phyloP scores from a whole-genome alignment of 805 yeast species.

The Pichia californica region DNA sequence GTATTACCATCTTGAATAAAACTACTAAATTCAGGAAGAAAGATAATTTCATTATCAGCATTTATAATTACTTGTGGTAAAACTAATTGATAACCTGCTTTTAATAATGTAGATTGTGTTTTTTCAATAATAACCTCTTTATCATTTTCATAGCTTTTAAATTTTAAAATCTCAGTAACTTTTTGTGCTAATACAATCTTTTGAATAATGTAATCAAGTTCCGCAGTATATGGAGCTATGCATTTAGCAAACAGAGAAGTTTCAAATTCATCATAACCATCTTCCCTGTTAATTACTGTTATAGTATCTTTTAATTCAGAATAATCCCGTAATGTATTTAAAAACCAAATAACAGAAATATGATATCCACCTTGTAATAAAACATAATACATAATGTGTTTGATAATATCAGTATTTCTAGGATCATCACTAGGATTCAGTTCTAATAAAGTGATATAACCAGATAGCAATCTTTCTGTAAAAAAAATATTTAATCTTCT shows the following conservation, averaged over 20 bases:
- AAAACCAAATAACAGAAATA: constrained; percentile 11
- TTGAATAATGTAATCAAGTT: not conserved
- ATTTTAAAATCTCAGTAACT: not conserved
- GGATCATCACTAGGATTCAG: constrained; percentile 13
- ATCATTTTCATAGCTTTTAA: not conserved
- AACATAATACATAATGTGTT: constrained; percentile 10
- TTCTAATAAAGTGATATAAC: constrained; percentile 7
- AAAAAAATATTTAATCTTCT: constrained; percentile 1
- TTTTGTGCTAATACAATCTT: constrained; percentile 2
- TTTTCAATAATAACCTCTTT: not conserved
- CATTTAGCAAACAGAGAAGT: not conserved
- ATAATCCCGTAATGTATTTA: constrained; percentile 10
- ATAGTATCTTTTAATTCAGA: constrained; percentile 4
- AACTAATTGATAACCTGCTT: constrained; percentile 3
- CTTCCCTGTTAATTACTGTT: constrained; percentile 14
- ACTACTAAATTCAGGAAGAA: constrained; percentile 7
- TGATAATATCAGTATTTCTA: constrained; percentile 4
- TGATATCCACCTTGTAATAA: constrained; percentile 16
- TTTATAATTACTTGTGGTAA: constrained; percentile 9
- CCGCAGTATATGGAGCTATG: not conserved
- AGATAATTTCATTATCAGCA: not conserved
- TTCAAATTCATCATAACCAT: constrained; percentile 2
- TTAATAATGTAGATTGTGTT: not conserved
- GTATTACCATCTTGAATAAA: constrained; percentile 1
- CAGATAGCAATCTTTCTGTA: constrained; percentile 7